Conservation (phyloP, 2,329 filamentous ascomycete genomes). For the Periconia digitata region DNA sequence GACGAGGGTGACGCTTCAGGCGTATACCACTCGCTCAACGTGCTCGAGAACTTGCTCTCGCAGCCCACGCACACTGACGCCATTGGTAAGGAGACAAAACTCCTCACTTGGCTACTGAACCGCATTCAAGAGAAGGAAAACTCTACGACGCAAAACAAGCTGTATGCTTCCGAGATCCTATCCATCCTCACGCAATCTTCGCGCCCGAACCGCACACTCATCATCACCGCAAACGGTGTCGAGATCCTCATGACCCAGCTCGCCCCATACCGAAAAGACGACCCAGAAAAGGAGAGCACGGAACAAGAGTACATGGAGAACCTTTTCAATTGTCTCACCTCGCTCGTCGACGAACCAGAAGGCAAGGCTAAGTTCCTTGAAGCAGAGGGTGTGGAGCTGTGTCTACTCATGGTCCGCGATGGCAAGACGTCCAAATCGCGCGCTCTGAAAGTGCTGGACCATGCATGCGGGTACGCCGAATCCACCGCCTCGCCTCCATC, state of each 20-base stretch:
- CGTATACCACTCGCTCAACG: conserved; percentile 78
- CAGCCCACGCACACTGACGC: conserved; percentile 67
- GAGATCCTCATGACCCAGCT: conserved; percentile 81
- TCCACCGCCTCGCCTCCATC: conserved; percentile 8
- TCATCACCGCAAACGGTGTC: conserved; percentile 69
- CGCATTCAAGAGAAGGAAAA: conserved; percentile 71
- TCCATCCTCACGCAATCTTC: conserved; percentile 85
- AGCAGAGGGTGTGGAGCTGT: conserved; percentile 89
- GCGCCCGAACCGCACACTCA: conserved; percentile 61
- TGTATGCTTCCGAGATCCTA: conserved; percentile 89
- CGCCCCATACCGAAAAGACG: conserved; percentile 79
- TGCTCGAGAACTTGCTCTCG: conserved; percentile 85
- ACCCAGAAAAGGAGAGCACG: conserved; percentile 80
- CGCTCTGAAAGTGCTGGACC: conserved; percentile 80
- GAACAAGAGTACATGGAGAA: conserved; percentile 97
- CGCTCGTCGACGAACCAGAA: conserved; percentile 70
- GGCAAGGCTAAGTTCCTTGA: conserved; percentile 84
- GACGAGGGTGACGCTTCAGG: conserved; percentile 75
- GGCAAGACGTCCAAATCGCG: conserved; percentile 79
- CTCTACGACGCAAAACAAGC: conserved; percentile 82
- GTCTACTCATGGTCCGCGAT: conserved; percentile 87
- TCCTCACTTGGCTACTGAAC: conserved; percentile 76
- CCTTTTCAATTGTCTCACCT: conserved; percentile 83
- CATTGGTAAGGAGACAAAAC: conserved; percentile 67
- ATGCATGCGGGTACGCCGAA: conserved; percentile 65